Evolutionary conservation across 257 asterid species (phyloP), one percentile per base, ranked within the genome.

Genomic region (Solanum sejunctum): DNA sequence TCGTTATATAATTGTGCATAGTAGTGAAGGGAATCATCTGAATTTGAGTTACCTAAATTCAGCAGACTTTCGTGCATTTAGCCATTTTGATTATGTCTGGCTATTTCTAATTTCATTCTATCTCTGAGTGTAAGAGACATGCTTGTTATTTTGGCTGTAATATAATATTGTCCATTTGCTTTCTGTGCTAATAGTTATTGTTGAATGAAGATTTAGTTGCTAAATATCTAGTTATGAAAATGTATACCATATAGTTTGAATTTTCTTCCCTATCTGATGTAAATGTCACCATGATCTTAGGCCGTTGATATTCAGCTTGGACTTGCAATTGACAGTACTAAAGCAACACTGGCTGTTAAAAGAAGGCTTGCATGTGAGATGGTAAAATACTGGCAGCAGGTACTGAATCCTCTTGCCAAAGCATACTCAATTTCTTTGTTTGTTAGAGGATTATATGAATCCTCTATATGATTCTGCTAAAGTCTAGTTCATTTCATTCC

Each of bases 321-420:
- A 83, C 97, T 94, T 86, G 99, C 99, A 87, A 95, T 97, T 57
- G 98, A 97, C 88, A 97, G 99, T 89, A 86, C 97, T 18, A 97
- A 97, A 89, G 99, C 99, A 82, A 97, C 99, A n/a, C 89, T 95
- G 51, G 99, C 99, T 51, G 99, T 97, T 56, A 97, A 96, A 91
- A 89, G 99, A 86, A 94, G 99, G 87, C 98, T 97, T 87, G 97
- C 99, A 43, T 95, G 98, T 86, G 99, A 97, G 95, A 97, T 97
- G 98, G 98, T 97, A 45, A 97, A 97, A 90, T 97, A 92, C 87
- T 97, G 98, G 98, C 99, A 95, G 92, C 99, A 97, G 99, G 99
- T 96, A 89, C 52, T 66, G 64, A 78, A 39, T 23, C 47, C 83
- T 78, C 60, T 26, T 28, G 28, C 66, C 83, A 78, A 52, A 52